phyloP scores from a whole-genome alignment of 129 eudicot species.

The Flaveria trinervia region DNA sequence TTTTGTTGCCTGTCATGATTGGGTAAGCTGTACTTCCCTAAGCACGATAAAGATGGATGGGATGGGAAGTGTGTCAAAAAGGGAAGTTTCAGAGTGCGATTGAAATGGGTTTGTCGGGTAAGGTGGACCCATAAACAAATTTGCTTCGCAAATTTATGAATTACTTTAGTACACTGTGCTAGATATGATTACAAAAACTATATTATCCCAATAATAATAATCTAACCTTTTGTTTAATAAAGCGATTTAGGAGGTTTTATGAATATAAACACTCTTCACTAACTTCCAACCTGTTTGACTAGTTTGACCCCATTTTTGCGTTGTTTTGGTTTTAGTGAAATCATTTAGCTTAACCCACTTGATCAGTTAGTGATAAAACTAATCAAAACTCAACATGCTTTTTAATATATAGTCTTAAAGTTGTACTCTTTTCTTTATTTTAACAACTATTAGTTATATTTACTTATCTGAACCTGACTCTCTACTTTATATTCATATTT shows the following conservation, averaged over 20 bases:
- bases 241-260: neutral
- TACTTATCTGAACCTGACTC: neutral
- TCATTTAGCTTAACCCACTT: neutral
- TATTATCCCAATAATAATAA: neutral
- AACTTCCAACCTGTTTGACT: neutral
- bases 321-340: neutral
- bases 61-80: neutral
- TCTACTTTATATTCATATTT: constrained; percentile 3
- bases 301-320: neutral
- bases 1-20: constrained; percentile 74
- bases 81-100: neutral
- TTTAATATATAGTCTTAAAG: neutral
- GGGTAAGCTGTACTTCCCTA: constrained; percentile 42
- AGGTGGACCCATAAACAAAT: neutral
- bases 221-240: neutral
- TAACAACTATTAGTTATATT: neutral
- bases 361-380: neutral
- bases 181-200: neutral
- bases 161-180: neutral
- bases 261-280: neutral
- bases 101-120: neutral
- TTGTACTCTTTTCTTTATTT: neutral
- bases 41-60: neutral
- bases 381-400: neutral
- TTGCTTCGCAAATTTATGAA: neutral